These are phyloP conservation scores for Knoxdaviesia capensis DNA, from an alignment of 2,329 filamentous ascomycete genomes.

Conservation along the genomic window DNA sequence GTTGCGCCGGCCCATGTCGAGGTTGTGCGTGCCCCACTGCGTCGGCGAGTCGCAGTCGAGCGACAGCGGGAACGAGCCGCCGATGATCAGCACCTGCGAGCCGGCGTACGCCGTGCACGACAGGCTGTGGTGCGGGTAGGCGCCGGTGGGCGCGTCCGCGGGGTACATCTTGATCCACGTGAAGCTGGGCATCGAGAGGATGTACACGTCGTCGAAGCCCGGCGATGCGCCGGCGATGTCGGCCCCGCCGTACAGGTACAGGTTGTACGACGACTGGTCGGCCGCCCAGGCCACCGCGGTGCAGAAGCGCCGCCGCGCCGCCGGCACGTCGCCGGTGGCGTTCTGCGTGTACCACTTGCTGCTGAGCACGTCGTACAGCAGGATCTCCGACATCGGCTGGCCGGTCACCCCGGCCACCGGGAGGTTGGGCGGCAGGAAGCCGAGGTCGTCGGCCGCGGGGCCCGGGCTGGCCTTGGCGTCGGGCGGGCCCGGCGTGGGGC, in stretches of 20 bases:
- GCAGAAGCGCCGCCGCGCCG: conserved; percentile 35
- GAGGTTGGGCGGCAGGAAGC: too few relatives aligned
- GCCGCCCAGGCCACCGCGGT: conserved; percentile 37
- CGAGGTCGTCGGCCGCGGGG: too few relatives aligned
- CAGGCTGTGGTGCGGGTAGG: conserved; percentile 30
- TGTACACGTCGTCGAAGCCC: conserved; percentile 41
- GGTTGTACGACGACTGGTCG: conserved; percentile 42
- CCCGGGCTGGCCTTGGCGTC: too few relatives aligned
- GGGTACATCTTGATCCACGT: conserved; percentile 39
- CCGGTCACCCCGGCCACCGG: too few relatives aligned
- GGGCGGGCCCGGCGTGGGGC: too few relatives aligned
- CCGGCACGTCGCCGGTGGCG: conserved; percentile 30
- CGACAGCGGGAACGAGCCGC: conserved; percentile 31
- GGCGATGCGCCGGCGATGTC: conserved; percentile 21
- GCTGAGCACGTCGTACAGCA: conserved; percentile 39
- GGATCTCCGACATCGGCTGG: conserved; percentile 27
- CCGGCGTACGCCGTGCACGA: conserved; percentile 33
- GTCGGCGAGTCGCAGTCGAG: conserved; percentile 29
- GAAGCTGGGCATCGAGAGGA: conserved; percentile 41
- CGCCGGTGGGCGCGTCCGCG: conserved; percentile 14
- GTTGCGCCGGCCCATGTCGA: conserved; percentile 31
- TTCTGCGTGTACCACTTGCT: conserved; percentile 39
- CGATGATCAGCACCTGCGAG: conserved; percentile 42
- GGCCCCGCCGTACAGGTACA: conserved; percentile 43
- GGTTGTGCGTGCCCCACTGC: conserved; percentile 33